Evolutionary conservation across 257 asterid genomes (phyloP).

Genomic region (Voacanga thouarsii): DNA sequence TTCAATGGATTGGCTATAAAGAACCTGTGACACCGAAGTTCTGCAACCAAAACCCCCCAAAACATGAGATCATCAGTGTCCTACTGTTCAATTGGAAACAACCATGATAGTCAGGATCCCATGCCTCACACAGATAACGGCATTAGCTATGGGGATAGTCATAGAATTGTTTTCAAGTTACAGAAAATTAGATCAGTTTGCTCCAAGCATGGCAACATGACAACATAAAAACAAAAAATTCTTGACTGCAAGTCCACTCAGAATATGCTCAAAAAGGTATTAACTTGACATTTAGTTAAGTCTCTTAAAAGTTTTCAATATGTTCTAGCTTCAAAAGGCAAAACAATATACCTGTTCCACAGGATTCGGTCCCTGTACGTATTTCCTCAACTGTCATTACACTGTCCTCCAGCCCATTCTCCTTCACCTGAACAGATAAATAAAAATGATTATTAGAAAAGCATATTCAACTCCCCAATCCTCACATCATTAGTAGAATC

Average conservation of each 20-base stretch:
- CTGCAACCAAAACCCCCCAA: no score
- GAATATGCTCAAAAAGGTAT: background rate
- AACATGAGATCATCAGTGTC: no score
- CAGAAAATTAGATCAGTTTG: background rate
- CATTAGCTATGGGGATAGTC: no score
- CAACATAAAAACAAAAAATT: background rate
- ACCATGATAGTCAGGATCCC: no score
- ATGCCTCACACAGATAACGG: no score
- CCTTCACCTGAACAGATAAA: constrained; percentile 52
- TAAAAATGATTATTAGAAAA: constrained; percentile 6
- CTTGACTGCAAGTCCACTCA: background rate
- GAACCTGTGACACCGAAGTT: no score
- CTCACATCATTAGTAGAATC: background rate
- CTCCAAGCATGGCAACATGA: background rate
- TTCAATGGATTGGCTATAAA: no score
- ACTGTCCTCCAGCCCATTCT: constrained; percentile 82
- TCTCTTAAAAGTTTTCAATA: background rate
- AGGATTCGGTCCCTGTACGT: constrained; percentile 79
- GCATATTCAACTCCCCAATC: background rate
- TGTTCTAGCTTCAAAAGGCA: background rate
- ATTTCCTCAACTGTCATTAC: constrained; percentile 92
- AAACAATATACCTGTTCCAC: constrained; percentile 62
- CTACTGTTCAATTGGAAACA: no score
- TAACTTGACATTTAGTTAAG: background rate
- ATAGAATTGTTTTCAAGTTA: no score